These are phyloP conservation scores for Cryoendolithus antarcticus DNA, from an alignment of 2,329 filamentous ascomycete species.

Conservation along the genomic window DNA sequence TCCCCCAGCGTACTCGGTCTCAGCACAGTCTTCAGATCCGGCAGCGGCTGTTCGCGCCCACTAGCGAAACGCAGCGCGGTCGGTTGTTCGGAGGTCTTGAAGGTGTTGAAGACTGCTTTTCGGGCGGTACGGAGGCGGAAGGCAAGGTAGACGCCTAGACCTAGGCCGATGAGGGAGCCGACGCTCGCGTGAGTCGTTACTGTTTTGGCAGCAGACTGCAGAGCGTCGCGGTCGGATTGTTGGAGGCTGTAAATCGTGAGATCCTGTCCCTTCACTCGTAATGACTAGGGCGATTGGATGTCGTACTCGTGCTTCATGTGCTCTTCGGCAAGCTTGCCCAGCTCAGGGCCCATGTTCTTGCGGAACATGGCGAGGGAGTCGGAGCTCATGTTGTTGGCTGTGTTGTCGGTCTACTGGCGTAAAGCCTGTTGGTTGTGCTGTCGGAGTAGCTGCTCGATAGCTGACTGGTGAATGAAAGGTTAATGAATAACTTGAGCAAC, in stretches of 20 bases:
- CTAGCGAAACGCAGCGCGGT: conserved; percentile 49
- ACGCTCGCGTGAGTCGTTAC: conserved; percentile 44
- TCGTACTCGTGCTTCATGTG: conserved; percentile 44
- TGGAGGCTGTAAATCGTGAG: conserved; percentile 26
- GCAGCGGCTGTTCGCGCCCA: conserved; percentile 48
- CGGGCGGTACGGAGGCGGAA: conserved; percentile 45
- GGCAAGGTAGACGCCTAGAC: conserved; percentile 46
- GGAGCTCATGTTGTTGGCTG: conserved; percentile 22
- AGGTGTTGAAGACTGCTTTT: conserved; percentile 47
- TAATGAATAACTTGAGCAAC: too few relatives aligned
- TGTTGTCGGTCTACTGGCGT: neutral
- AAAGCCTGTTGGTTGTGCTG: neutral
- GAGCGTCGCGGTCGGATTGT: conserved; percentile 45
- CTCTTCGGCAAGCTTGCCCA: conserved; percentile 44
- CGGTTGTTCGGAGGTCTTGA: conserved; percentile 50
- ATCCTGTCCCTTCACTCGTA: too few relatives aligned
- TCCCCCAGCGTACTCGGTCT: conserved; percentile 48
- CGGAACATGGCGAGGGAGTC: conserved; percentile 38
- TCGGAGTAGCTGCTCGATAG: neutral
- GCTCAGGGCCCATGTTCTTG: conserved; percentile 37
- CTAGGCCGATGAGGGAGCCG: conserved; percentile 49
- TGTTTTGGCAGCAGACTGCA: conserved; percentile 43
- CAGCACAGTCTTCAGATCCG: conserved; percentile 47
- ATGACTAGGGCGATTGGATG: too few relatives aligned
- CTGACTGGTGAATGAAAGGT: too few relatives aligned